Percentiles rank a stretch among this genome's conserved stretches.
phyloP scores from a whole-genome alignment of 352 stramenopile species.

The Globisporangium okanoganense region DNA sequence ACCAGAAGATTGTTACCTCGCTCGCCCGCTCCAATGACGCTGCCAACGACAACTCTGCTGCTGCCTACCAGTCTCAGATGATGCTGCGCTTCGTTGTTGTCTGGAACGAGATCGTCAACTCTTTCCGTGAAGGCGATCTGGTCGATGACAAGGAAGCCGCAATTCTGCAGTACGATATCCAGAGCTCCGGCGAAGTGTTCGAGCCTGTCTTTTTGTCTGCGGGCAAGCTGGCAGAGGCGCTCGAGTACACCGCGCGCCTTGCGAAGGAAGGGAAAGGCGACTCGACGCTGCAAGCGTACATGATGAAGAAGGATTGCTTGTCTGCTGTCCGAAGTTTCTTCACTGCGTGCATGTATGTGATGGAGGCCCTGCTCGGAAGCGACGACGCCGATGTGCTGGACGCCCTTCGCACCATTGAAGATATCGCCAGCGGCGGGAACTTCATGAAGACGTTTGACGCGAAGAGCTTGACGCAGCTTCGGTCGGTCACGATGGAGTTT shows the following conservation, averaged over 20 bases:
- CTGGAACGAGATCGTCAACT: conserved; percentile 81
- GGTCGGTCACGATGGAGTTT: conserved; percentile 63
- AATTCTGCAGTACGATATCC: conserved; percentile 73
- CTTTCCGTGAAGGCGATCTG: conserved; percentile 66
- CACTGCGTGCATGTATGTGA: conserved; percentile 70
- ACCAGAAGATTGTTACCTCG: conserved; percentile 68
- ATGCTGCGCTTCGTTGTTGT: conserved; percentile 80
- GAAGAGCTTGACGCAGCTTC: conserved; percentile 44
- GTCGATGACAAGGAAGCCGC: conserved; percentile 73
- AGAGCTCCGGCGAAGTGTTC: conserved; percentile 66
- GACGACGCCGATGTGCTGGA: conserved; percentile 66
- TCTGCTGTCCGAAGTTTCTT: conserved; percentile 72
- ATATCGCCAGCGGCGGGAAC: conserved; percentile 46
- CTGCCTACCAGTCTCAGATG: conserved; percentile 61
- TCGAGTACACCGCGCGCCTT: conserved; percentile 56
- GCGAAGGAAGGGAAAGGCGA: conserved; percentile 67
- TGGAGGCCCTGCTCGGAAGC: conserved; percentile 58
- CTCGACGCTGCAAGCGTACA: conserved; percentile 56
- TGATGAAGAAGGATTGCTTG: conserved; percentile 69
- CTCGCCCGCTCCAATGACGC: conserved; percentile 57
- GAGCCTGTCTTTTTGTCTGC: conserved; percentile 77
- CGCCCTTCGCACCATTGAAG: conserved; percentile 57
- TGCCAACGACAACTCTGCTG: conserved; percentile 34
- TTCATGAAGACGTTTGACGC: conserved; percentile 71
- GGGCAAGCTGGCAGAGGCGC: conserved; percentile 61